A percentile compares a stretch with the other conserved stretches of the same genome.
phyloP scores from a whole-genome alignment of 176 grass and related monocot genomes.

The Aegilops sharonensis region DNA sequence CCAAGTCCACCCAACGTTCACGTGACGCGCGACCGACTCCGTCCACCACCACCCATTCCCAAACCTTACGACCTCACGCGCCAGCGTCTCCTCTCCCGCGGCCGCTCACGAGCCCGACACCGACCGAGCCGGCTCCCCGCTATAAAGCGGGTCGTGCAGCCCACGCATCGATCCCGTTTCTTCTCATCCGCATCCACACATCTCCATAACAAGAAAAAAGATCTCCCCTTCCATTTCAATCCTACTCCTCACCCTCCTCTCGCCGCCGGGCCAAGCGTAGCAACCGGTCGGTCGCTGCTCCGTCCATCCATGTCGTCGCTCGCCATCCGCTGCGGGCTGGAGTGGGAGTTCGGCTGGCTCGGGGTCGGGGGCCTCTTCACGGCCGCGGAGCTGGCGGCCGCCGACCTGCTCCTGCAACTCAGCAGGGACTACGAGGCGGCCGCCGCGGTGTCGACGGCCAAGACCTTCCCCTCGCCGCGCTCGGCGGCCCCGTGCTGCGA shows the following conservation, averaged over 20 bases:
- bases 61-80: background rate
- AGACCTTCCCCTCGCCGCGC: background rate
- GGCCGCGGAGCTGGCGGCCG: conserved; percentile 55
- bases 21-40: background rate
- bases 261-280: no score
- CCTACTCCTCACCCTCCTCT: background rate
- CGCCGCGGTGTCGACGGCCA: background rate
- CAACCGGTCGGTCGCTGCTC: no score
- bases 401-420: conserved; percentile 67
- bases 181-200: background rate
- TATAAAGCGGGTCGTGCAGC: conserved; percentile 20
- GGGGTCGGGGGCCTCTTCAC: conserved; percentile 43
- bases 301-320: conserved; percentile 1
- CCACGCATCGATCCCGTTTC: background rate
- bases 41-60: background rate
- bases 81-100: background rate
- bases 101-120: background rate
- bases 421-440: conserved; percentile 2
- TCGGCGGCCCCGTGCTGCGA: conserved; percentile 33
- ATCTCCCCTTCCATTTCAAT: background rate
- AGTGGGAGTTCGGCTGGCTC: background rate
- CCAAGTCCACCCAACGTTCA: conserved; percentile 8
- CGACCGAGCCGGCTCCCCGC: background rate
- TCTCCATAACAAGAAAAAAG: background rate
- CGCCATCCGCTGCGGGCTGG: background rate